Evolutionary conservation across 495 filamentous ascomycete species (phyloP), one percentile per base, ranked within the genome.

Genomic region (Lineolata rhizophorae): DNA sequence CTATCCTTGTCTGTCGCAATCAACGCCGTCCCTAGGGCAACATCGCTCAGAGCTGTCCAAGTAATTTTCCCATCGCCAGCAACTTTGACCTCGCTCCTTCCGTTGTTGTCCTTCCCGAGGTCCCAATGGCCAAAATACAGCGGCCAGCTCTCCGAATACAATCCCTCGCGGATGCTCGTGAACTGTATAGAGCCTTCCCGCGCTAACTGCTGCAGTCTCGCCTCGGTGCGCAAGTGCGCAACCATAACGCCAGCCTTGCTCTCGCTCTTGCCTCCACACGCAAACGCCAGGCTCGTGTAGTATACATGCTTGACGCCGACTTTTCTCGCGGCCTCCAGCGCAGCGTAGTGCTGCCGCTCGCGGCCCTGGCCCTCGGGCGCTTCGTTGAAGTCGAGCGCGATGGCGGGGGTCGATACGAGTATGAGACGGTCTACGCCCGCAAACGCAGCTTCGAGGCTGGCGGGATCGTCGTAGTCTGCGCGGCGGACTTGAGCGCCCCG

Each of bases 231-330:
- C 11, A 59, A 40, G 49, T 66, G 62, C 3, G 49, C 48, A 31
- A 52, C 45, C 41, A 62, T 56, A 9, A 64, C 50, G 24, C 51
- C 49, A 1, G 55, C 53, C 17, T 56, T 49, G 29, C 56, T 58
- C 29, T 55, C 44, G 27, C 51, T 48, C 5, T 41, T 28, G 27
- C 54, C 50, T n/a, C n/a, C n/a, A n/a, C n/a, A n/a, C 2, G 61
- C 61, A 36, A 62, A 62, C 1, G 58, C 58, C 14, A 64, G 55
- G 20, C 59, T 64, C 3, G 61, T 65, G 38, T 67, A 67, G 50
- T 61, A 66, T 4, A 63, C 49, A 46, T 56, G 57, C 30, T 48
- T 48, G 1, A 65, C 61, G 1, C 51, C 48, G 16, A 43, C 47
- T 38, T 45, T 51, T 42, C 57, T 58, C 2, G 62, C 60, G 5